These are phyloP conservation scores for Leccinum pachyderme DNA, from an alignment of 1,284 basidiomycete species.

Conservation along the genomic window DNA sequence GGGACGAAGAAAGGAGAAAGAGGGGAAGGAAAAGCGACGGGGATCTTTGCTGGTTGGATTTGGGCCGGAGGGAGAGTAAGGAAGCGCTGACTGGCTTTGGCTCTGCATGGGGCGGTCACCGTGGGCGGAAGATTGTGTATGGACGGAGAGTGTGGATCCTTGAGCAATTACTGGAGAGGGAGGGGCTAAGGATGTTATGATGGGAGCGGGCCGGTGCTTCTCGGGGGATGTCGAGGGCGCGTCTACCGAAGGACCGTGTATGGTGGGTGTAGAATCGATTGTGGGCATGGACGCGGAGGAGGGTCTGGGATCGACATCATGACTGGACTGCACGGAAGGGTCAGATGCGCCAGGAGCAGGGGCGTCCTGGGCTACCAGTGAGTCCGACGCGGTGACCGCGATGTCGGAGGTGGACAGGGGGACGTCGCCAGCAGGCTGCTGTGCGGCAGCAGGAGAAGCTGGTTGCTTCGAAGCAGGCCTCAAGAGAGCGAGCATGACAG, in stretches of 20 bases:
- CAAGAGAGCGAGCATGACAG: constrained; percentile 29
- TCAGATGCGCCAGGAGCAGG: not conserved
- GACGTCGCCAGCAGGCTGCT: not conserved
- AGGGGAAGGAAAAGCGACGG: constrained; percentile 40
- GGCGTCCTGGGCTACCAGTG: not conserved
- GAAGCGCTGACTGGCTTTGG: constrained; percentile 30
- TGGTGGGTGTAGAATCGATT: constrained; percentile 29
- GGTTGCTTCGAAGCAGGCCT: constrained; percentile 21
- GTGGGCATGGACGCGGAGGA: constrained; percentile 27
- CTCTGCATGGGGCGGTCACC: constrained; percentile 20
- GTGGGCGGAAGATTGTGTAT: constrained; percentile 20
- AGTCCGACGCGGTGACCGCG: constrained; percentile 4
- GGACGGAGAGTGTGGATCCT: constrained; percentile 12
- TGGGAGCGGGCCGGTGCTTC: constrained; percentile 10
- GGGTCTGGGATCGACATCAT: constrained; percentile 8
- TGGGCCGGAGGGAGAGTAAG: constrained; percentile 16
- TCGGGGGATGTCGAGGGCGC: not conserved
- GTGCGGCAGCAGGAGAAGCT: constrained; percentile 18
- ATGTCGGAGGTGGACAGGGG: constrained; percentile 2
- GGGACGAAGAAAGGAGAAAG: constrained; percentile 36
- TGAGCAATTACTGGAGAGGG: constrained; percentile 14
- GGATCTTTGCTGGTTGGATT: constrained; percentile 23
- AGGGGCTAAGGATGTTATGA: constrained; percentile 22
- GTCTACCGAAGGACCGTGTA: constrained; percentile 18
- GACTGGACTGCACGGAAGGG: not conserved